Evolutionary conservation across 768 basidiomycete species (phyloP).

Genomic region (Mycena floridula): DNA sequence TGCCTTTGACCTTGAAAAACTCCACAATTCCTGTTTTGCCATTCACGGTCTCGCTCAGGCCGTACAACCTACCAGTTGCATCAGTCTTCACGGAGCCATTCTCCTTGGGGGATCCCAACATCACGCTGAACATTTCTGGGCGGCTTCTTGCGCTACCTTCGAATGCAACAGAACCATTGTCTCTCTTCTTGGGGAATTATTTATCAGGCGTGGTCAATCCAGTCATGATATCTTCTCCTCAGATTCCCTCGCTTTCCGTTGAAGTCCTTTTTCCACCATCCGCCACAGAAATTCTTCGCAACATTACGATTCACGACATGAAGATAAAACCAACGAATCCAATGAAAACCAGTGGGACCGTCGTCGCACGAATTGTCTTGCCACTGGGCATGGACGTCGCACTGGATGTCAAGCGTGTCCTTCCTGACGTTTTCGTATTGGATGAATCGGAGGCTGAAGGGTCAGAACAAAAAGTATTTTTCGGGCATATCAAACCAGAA

Average conservation of each 20-base stretch:
- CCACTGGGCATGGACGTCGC: slow-evolving; percentile 63
- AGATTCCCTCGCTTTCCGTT: slow-evolving; percentile 43
- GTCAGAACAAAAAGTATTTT: slow-evolving; percentile 32
- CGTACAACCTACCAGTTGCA: slow-evolving; percentile 39
- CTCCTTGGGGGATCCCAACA: slow-evolving; percentile 59
- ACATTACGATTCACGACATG: slow-evolving; percentile 76
- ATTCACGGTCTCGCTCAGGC: slow-evolving; percentile 52
- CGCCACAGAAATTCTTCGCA: slow-evolving; percentile 57
- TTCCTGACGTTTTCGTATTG: slow-evolving; percentile 74
- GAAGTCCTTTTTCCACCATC: slow-evolving; percentile 61
- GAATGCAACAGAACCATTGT: slow-evolving; percentile 37
- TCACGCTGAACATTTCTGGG: slow-evolving; percentile 53
- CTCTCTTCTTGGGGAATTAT: slow-evolving; percentile 58
- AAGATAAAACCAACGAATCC: slow-evolving; percentile 46
- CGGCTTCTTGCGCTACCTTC: slow-evolving; percentile 45
- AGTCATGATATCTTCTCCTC: slow-evolving; percentile 50
- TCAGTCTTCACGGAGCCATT: slow-evolving; percentile 51
- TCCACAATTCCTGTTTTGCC: slow-evolving; percentile 53
- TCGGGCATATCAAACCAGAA: slow-evolving; percentile 67
- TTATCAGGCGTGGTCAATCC: slow-evolving; percentile 51
- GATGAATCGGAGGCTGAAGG: slow-evolving; percentile 58
- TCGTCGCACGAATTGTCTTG: slow-evolving; percentile 59
- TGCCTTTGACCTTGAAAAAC: slow-evolving; percentile 29
- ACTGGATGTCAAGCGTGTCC: slow-evolving; percentile 56
- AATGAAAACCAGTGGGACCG: slow-evolving; percentile 66